Evolutionary conservation across 2,329 filamentous ascomycete genomes (phyloP).

Genomic region (Xylaria sp.): DNA sequence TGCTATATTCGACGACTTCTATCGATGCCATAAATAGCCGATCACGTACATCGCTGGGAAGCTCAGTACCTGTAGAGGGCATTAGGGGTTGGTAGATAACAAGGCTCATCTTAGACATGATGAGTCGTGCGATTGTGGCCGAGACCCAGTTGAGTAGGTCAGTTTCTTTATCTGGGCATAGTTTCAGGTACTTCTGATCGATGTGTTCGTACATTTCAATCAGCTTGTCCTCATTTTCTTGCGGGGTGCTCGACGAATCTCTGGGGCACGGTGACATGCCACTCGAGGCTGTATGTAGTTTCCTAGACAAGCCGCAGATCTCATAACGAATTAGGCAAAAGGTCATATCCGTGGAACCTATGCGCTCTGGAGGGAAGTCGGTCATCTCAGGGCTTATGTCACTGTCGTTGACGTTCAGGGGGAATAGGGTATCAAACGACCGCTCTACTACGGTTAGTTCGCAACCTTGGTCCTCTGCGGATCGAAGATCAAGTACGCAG

Average conservation of each 20-base stretch:
- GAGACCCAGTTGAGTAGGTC: constrained; percentile 63
- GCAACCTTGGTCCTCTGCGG: constrained; percentile 69
- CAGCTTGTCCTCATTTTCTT: constrained; percentile 60
- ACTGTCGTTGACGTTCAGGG: constrained; percentile 67
- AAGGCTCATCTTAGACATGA: constrained; percentile 66
- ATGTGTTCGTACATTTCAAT: constrained; percentile 60
- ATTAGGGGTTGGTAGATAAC: constrained; percentile 66
- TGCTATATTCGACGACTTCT: constrained; percentile 67
- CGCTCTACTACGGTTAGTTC: constrained; percentile 59
- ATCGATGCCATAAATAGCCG: constrained; percentile 63
- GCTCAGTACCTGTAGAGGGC: constrained; percentile 51
- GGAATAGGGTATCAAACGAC: constrained; percentile 64
- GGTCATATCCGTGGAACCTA: constrained; percentile 65
- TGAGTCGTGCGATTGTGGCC: constrained; percentile 60
- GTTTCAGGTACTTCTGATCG: constrained; percentile 64
- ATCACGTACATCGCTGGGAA: constrained; percentile 54
- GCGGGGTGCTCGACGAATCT: constrained; percentile 51
- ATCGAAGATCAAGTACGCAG: constrained; percentile 68
- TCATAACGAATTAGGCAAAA: constrained; percentile 59
- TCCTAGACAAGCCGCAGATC: constrained; percentile 56
- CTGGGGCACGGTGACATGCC: constrained; percentile 49
- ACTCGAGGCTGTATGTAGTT: constrained; percentile 54
- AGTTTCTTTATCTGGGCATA: constrained; percentile 59
- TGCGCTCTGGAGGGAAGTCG: constrained; percentile 58
- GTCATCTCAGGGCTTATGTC: constrained; percentile 62